Conservation (phyloP, 805 yeast genomes). For the Wickerhamomyces alni region DNA sequence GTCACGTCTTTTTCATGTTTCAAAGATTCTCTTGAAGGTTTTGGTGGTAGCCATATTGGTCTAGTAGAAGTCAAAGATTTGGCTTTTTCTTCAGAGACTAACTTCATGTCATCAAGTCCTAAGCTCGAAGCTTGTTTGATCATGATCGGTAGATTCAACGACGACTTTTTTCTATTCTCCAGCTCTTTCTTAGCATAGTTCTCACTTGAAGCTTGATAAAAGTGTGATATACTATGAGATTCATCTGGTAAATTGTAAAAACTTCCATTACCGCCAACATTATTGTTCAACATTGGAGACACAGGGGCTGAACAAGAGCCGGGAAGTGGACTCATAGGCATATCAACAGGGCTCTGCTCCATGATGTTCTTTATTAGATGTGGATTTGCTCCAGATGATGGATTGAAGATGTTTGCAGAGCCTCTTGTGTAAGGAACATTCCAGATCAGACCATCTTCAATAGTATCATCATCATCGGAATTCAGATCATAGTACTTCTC, state of each 20-base stretch:
- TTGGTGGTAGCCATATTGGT: conserved; percentile 68
- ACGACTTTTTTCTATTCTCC: conserved; percentile 11
- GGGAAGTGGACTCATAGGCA: conserved; percentile 47
- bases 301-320: conserved; percentile 22
- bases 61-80: conserved; percentile 44
- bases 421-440: conserved; percentile 45
- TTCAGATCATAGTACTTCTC: conserved; percentile 33
- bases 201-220: conserved; percentile 17
- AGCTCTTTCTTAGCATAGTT: conserved; percentile 13
- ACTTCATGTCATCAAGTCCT: conserved; percentile 50
- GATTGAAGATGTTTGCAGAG: conserved; percentile 17
- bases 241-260: conserved; percentile 17
- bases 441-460: conserved; percentile 39
- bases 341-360: conserved; percentile 17
- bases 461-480: conserved; percentile 24
- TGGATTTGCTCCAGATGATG: conserved; percentile 21
- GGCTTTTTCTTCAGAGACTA: conserved; percentile 39
- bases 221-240: conserved; percentile 18
- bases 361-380: conserved; percentile 15
- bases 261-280: neutral
- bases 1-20: conserved; percentile 54
- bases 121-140: conserved; percentile 29
- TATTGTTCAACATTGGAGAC: conserved; percentile 1
- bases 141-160: conserved; percentile 28
- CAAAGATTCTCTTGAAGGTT: conserved; percentile 42